Conservation (phyloP, 306 rosid species). For the Corylus avellana region DNA sequence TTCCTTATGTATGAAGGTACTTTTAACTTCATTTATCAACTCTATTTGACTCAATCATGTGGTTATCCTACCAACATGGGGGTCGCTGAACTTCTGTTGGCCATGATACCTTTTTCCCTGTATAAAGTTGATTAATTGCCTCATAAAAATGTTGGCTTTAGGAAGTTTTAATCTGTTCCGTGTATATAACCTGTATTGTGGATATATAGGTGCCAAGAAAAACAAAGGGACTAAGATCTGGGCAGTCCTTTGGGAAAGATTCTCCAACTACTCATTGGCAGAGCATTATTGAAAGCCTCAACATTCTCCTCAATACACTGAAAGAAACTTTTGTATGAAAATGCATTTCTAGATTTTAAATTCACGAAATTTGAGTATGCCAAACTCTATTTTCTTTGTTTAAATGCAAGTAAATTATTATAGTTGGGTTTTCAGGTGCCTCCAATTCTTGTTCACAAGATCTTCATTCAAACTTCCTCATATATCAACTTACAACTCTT, state of each 20-base stretch:
- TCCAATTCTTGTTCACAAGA: conserved; percentile 85
- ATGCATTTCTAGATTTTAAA: conserved; percentile 11
- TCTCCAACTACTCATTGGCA: conserved; percentile 93
- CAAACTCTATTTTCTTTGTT: conserved; percentile 8
- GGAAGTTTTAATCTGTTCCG: conserved; percentile 5
- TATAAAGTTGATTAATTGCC: background rate
- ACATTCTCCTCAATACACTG: conserved; percentile 77
- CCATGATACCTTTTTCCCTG: background rate
- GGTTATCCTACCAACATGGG: too few relatives aligned
- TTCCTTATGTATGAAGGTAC: conserved; percentile 91
- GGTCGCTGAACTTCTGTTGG: conserved; percentile 4
- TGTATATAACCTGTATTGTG: conserved; percentile 25
- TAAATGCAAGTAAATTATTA: conserved; percentile 16
- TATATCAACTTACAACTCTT: conserved; percentile 95
- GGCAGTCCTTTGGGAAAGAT: conserved; percentile 89
- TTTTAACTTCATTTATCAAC: conserved; percentile 9
- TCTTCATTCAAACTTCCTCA: conserved; percentile 83
- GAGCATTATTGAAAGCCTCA: conserved; percentile 90
- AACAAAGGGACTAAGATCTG: conserved; percentile 85
- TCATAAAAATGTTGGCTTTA: background rate
- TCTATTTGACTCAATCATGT: too few relatives aligned
- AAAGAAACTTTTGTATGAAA: conserved; percentile 91
- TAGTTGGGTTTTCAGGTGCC: conserved; percentile 73
- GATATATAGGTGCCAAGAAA: conserved; percentile 82
- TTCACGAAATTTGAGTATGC: conserved; percentile 20